Evolutionary conservation across 768 basidiomycete genomes (phyloP).

Genomic region (Pleurotus citrinopileatus): DNA sequence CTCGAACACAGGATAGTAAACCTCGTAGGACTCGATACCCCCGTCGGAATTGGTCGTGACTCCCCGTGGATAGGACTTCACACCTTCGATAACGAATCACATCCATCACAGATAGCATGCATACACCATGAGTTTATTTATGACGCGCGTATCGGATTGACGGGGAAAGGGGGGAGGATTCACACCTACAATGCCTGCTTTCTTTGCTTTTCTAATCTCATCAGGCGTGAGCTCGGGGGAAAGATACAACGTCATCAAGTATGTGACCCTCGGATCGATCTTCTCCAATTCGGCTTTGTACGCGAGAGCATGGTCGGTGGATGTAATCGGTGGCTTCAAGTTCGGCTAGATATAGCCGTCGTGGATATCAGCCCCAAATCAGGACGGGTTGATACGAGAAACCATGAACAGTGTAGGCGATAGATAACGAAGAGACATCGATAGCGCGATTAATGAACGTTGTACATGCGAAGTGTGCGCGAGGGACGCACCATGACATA

Average conservation of each 20-base stretch:
- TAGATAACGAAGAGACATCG: constrained; percentile 13
- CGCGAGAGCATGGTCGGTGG: constrained; percentile 71
- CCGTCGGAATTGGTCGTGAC: constrained; percentile 97
- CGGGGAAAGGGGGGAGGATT: constrained; percentile 18
- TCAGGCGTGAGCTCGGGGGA: constrained; percentile 86
- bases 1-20: constrained; percentile 90
- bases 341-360: constrained; percentile 67
- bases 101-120: background rate
- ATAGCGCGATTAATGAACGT: background rate
- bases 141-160: background rate
- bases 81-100: constrained; percentile 43
- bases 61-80: constrained; percentile 96
- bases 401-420: background rate
- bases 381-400: background rate
- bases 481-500: constrained; percentile 85
- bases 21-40: constrained; percentile 93
- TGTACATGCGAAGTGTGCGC: background rate
- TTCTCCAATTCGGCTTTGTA: constrained; percentile 75
- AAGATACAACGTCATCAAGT: constrained; percentile 97
- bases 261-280: constrained; percentile 77
- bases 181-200: constrained; percentile 73
- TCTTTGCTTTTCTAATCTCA: constrained; percentile 85
- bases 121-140: background rate
- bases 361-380: background rate
- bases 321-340: constrained; percentile 83